Percentiles rank a stretch among this genome's conserved stretches.
Evolutionary conservation across 805 yeast genomes (phyloP).

Genomic region (Lipomyces starkeyi): DNA sequence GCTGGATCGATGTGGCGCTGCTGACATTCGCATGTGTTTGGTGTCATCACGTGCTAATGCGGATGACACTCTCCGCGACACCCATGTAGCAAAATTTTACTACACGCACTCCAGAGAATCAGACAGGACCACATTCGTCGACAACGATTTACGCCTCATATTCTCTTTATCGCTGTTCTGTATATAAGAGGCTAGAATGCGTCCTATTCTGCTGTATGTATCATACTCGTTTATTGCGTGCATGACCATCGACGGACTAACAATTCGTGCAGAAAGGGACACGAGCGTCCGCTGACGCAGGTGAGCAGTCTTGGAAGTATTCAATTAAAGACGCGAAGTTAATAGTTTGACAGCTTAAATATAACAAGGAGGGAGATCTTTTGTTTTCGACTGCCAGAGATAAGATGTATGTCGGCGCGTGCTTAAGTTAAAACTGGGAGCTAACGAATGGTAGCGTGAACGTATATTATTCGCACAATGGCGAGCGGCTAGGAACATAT

Average conservation of each 20-base stretch:
- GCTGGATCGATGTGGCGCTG: not conserved
- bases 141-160: not conserved
- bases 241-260: not conserved
- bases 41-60: not conserved
- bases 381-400: slow-evolving; percentile 93
- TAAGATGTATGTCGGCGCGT: slow-evolving; percentile 52
- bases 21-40: not conserved
- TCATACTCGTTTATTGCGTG: not conserved
- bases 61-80: not conserved
- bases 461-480: slow-evolving; percentile 93
- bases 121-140: not conserved
- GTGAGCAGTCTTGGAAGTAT: slow-evolving; percentile 17
- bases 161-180: not conserved
- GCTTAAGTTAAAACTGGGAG: not conserved
- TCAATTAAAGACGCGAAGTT: not conserved
- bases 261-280: slow-evolving; percentile 67
- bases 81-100: not conserved
- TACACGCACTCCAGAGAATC: not conserved
- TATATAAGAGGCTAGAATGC: slow-evolving; percentile 51
- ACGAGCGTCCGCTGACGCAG: slow-evolving; percentile 96
- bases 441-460: slow-evolving; percentile 28
- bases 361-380: slow-evolving; percentile 93
- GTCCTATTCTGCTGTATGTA: slow-evolving; percentile 56
- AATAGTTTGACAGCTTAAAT: slow-evolving; percentile 62
- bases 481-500: slow-evolving; percentile 94